Conservation (phyloP, 176 grass and related monocot genomes). For the Saccharum officinarum region DNA sequence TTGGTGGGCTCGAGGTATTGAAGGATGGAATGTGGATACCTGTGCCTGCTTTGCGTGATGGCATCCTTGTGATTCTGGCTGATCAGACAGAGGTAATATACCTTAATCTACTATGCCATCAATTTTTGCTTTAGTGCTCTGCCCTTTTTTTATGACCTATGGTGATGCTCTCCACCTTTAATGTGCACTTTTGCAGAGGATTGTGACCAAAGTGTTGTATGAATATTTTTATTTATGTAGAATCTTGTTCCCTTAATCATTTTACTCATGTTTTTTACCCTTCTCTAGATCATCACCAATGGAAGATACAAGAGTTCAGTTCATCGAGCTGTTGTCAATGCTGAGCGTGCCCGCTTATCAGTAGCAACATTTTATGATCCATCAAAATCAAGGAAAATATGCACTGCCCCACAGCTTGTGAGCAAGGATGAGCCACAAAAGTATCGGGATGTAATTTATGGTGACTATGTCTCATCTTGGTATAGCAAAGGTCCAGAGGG, state of each 20-base stretch:
- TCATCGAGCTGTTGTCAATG: conserved; percentile 83
- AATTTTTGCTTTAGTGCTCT: neutral
- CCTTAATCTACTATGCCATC: conserved; percentile 12
- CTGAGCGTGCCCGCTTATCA: conserved; percentile 64
- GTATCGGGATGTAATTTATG: conserved; percentile 80
- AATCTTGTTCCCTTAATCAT: neutral
- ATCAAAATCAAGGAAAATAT: conserved; percentile 69
- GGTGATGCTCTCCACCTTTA: neutral
- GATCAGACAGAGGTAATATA: conserved; percentile 86
- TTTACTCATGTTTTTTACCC: conserved; percentile 2
- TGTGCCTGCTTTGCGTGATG: conserved; percentile 52
- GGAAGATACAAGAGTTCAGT: conserved; percentile 74
- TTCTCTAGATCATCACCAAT: conserved; percentile 82
- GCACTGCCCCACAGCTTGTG: conserved; percentile 59
- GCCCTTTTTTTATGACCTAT: neutral
- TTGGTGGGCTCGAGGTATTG: conserved; percentile 85
- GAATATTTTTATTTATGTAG: neutral
- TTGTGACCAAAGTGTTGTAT: neutral
- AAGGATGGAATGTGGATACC: conserved; percentile 85
- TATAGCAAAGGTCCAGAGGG: conserved; percentile 93
- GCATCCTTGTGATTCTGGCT: conserved; percentile 80
- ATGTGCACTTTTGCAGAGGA: neutral
- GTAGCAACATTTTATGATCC: conserved; percentile 92
- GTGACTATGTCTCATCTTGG: conserved; percentile 90
- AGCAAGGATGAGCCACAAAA: conserved; percentile 48